A percentile compares a stretch with the other conserved stretches of the same genome.
phyloP scores from a whole-genome alignment of 73 alveolate species.

The Stentor roeselii region DNA sequence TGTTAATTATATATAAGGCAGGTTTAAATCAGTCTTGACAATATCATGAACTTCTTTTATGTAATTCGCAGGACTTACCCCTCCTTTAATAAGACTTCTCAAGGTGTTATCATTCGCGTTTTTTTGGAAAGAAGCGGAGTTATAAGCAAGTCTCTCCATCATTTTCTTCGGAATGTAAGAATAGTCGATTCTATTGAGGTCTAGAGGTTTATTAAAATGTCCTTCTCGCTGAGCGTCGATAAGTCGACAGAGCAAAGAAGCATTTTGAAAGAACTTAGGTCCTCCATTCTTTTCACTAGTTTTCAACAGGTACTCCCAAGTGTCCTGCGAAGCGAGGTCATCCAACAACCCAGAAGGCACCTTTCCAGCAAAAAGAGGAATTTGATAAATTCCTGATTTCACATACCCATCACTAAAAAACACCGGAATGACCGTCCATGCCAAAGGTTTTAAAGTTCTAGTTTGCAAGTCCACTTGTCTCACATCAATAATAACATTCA shows the following conservation, averaged over 20 bases:
- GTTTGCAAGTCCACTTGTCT: conserved; percentile 39
- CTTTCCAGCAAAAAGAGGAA: conserved; percentile 69
- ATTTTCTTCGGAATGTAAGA: neutral
- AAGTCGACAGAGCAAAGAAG: conserved; percentile 62
- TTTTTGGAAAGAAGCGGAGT: conserved; percentile 6
- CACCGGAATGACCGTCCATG: conserved; percentile 78
- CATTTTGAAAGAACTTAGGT: conserved; percentile 65
- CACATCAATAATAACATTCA: conserved; percentile 39
- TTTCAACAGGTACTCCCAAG: conserved; percentile 47
- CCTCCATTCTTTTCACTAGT: conserved; percentile 35
- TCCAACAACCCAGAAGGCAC: conserved; percentile 41
- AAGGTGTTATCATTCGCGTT: neutral
- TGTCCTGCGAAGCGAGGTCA: conserved; percentile 52
- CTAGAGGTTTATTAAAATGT: conserved; percentile 35
- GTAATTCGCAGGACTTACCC: neutral
- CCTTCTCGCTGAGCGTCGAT: conserved; percentile 82
- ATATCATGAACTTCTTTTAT: neutral
- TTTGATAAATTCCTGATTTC: conserved; percentile 58
- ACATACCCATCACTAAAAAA: conserved; percentile 66
- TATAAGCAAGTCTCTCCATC: neutral
- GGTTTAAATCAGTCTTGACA: neutral
- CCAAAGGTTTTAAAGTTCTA: conserved; percentile 58
- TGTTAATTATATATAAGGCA: neutral
- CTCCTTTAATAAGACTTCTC: neutral
- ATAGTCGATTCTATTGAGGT: neutral